Conservation (phyloP, 257 asterid genomes). For the Solanum tacnaense region DNA sequence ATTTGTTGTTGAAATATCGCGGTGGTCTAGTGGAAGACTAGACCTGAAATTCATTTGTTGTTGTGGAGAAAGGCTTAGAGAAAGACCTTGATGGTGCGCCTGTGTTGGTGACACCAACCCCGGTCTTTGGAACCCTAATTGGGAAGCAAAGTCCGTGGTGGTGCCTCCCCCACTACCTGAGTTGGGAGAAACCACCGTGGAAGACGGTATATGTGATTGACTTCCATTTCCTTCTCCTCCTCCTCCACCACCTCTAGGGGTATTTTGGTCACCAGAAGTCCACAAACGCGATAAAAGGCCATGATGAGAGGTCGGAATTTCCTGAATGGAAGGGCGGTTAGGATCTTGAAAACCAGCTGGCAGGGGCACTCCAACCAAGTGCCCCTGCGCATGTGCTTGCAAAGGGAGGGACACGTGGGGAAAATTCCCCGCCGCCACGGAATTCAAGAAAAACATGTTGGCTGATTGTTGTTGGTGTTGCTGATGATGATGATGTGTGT, state of each 20-base stretch:
- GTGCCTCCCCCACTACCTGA: not conserved
- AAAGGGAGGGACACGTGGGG: constrained; percentile 22
- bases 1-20: not conserved
- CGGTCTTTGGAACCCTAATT: constrained; percentile 2
- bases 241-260: not conserved
- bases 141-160: constrained; percentile 10
- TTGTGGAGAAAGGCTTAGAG: constrained; percentile 47
- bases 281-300: not conserved
- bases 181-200: not conserved
- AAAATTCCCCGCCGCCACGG: not conserved
- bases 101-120: not conserved
- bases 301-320: not conserved
- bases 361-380: constrained; percentile 31
- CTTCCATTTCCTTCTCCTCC: constrained; percentile 1
- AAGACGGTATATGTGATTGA: constrained; percentile 10
- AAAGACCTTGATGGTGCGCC: constrained; percentile 31
- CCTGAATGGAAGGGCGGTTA: not conserved
- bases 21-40: constrained; percentile 7
- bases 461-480: constrained; percentile 12
- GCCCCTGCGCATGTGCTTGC: constrained; percentile 15
- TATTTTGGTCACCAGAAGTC: not conserved
- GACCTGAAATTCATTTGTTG: constrained; percentile 20
- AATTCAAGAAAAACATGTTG: constrained; percentile 30
- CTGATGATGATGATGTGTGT: constrained; percentile 16
- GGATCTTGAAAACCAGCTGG: not conserved